phyloP scores from a whole-genome alignment of 768 basidiomycete genomes.

The Suillus subluteus region DNA sequence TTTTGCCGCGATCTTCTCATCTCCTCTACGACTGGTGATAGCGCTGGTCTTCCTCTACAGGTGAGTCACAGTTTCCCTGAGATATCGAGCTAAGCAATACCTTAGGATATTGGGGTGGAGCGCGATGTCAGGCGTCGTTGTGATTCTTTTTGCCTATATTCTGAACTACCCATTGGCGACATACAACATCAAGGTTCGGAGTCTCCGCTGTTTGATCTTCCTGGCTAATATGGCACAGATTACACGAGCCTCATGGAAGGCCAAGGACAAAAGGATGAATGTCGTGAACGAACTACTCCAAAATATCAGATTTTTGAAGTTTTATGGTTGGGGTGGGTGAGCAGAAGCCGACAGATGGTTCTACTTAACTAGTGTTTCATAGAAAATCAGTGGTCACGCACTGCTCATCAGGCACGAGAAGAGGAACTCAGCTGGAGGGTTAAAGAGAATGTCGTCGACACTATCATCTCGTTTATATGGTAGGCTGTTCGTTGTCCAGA shows the following conservation, averaged over 20 bases:
- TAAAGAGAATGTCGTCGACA: conserved; percentile 61
- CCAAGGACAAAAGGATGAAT: conserved; percentile 70
- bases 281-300: conserved; percentile 78
- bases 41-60: conserved; percentile 73
- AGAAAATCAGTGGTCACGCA: conserved; percentile 65
- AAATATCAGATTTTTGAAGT: conserved; percentile 73
- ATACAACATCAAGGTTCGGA: conserved; percentile 62
- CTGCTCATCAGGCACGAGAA: conserved; percentile 56
- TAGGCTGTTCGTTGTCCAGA: conserved; percentile 26
- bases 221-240: conserved; percentile 41
- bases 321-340: conserved; percentile 70
- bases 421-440: conserved; percentile 70
- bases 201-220: conserved; percentile 1
- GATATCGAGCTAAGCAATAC: conserved; percentile 1
- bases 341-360: conserved; percentile 14
- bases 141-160: conserved; percentile 62
- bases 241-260: conserved; percentile 59
- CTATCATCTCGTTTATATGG: conserved; percentile 72
- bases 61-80: conserved; percentile 41
- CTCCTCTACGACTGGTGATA: conserved; percentile 66
- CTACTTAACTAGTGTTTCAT: conserved; percentile 8
- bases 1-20: conserved; percentile 63
- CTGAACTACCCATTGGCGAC: conserved; percentile 72
- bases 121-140: conserved; percentile 68
- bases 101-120: conserved; percentile 77